Evolutionary conservation across 1,284 basidiomycete species (phyloP), one percentile per base, ranked within the genome.

Genomic region (Heterobasidion annosum): DNA sequence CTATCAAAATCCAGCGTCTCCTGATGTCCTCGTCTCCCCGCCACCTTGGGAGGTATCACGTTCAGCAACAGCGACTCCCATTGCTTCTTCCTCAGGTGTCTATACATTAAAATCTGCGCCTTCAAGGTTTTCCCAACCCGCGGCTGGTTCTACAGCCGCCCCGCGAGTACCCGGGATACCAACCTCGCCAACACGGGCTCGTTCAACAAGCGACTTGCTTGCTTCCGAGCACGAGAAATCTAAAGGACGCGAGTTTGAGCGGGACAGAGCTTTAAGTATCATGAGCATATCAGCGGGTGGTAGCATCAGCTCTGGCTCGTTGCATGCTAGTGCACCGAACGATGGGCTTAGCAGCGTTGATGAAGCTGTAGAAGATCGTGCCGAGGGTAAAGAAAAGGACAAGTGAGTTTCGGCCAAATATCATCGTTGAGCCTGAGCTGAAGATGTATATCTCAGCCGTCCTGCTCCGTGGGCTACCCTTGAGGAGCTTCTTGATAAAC

Each of bases 401-500:
- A 65, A 67, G 70, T 71, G 50, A 62, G 67, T 64, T 33, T 33
- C n/a, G 16, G 1, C 57, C 42, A 53, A 47, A 49, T n/a, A 13
- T 33, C 19, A 13, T 51, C 1, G 18, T 34, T 51, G 25, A 34
- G 16, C 57, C 34, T 32, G 52, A 50, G 33, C 50, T 13, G 25
- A 35, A 43, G 32, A 52, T 37, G 44, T 34, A 42, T 50, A 55
- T 45, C 48, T 42, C 42, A 57, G 63, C 37, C 51, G 45, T 57
- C 44, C 56, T 56, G 50, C 57, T 51, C 81, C 85, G 55, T 91
- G 82, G 76, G 82, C 82, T 51, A 82, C 81, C 37, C 62, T 89
- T 49, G 87, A 90, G 3, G 85, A 89, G 58, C 70, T 91, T 32
- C 68, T 91, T 46, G 85, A 91, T 62, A 90, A 88, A 63, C 71